phyloP scores from a whole-genome alignment of 1,284 basidiomycete species.

The Abortiporus biennis region DNA sequence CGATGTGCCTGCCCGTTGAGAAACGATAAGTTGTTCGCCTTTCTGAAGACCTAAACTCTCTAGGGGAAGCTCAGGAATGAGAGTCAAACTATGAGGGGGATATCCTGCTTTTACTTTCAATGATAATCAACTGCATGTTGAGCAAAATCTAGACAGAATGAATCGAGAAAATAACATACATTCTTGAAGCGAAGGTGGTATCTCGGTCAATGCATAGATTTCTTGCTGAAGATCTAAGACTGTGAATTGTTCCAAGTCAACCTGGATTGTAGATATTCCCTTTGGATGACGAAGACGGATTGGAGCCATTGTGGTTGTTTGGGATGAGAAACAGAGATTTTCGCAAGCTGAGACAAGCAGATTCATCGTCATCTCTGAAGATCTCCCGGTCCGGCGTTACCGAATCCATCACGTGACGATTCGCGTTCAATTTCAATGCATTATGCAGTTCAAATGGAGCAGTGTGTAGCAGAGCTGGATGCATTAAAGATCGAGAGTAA shows the following conservation, averaged over 20 bases:
- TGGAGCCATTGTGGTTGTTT: constrained; percentile 41
- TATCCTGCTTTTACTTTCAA: constrained; percentile 78
- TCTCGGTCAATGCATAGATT: constrained; percentile 61
- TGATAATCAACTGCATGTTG: neutral
- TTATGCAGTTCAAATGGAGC: too few relatives aligned
- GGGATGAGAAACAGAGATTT: neutral
- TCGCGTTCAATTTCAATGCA: too few relatives aligned
- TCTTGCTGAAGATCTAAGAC: constrained; percentile 70
- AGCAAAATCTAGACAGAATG: constrained; percentile 3
- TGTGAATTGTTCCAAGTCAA: constrained; percentile 57
- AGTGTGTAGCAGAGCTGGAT: too few relatives aligned
- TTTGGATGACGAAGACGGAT: constrained; percentile 76
- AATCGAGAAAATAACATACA: constrained; percentile 40
- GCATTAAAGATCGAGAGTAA: too few relatives aligned
- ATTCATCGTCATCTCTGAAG: neutral
- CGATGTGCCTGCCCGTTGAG: constrained; percentile 30
- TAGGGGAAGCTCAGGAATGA: constrained; percentile 67
- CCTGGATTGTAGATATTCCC: constrained; percentile 73
- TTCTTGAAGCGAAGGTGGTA: constrained; percentile 72
- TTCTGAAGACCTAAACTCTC: constrained; percentile 69
- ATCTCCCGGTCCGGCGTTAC: too few relatives aligned
- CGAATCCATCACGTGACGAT: too few relatives aligned
- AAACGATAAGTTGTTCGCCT: constrained; percentile 84
- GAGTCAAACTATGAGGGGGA: constrained; percentile 67
- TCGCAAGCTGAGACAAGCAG: neutral